A percentile compares a stretch with the other conserved stretches of the same genome.
These are phyloP conservation scores for Breynia disticha DNA, from an alignment of 441 rosid genomes.

Conservation along the genomic window DNA sequence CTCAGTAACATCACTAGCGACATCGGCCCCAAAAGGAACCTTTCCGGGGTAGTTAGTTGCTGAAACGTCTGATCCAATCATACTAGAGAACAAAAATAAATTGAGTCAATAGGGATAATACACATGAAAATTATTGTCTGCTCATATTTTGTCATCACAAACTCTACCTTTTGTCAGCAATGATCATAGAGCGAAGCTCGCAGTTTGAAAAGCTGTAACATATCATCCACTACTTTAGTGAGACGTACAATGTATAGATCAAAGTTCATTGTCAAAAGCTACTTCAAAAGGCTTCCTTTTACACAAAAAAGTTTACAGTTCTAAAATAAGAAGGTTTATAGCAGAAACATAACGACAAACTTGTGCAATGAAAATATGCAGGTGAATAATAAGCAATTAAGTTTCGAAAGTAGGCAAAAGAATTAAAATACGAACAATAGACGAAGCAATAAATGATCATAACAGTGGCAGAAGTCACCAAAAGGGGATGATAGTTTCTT, in stretches of 20 bases:
- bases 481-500: not conserved
- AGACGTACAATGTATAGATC: conserved; percentile 1
- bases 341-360: too few species aligned
- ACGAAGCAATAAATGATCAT: not conserved
- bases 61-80: conserved; percentile 54
- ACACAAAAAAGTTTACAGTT: too few species aligned
- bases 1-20: conserved; percentile 35
- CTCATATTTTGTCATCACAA: not conserved
- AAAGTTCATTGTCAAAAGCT: not conserved
- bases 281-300: not conserved
- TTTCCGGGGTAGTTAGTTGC: conserved; percentile 71
- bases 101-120: not conserved
- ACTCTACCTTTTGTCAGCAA: conserved; percentile 64
- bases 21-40: conserved; percentile 56
- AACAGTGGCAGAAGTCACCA: not conserved
- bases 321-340: too few species aligned
- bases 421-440: not conserved
- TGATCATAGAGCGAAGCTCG: conserved; percentile 87
- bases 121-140: not conserved
- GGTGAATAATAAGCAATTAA: not conserved
- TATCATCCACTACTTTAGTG: conserved; percentile 11
- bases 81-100: conserved; percentile 29
- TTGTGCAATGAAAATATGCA: too few species aligned
- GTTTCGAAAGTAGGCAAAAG: not conserved
- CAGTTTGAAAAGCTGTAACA: conserved; percentile 76